Base-by-base conservation (phyloP, 768 basidiomycete genomes). In the Leccinum ochraceum region DNA sequence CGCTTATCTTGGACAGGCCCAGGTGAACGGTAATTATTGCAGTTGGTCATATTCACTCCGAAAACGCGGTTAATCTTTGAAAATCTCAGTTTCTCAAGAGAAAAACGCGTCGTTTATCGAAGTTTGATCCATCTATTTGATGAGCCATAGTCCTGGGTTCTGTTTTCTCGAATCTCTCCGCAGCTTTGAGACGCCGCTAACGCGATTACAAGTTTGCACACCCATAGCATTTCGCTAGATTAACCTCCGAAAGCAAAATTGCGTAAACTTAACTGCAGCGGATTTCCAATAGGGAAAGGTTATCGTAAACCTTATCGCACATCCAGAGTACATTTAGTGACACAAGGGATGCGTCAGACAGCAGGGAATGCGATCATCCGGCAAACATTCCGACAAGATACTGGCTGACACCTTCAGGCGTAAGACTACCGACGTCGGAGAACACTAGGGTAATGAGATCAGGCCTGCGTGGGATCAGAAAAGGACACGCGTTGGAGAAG, bases 371-470 rank as follows among this genome's bases (percentile, higher is more conserved):
- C 55, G 55, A 49, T 78, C 70, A 89, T 66, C 86, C 90, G 63
- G 90, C 88, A 78, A 93, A 96, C 88, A 95, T 94, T 65, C 92
- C 94, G 60, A 97, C 95, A 49, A 97, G 82, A 73, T 95, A 95
- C 74, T 95, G 94, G 75, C 92, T 95, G 64, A 97, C 93, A 60
- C 92, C 91, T 76, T 93, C 91, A 34, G 95, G 94, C 22, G 93
- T 94, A 63, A 95, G 80, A 67, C 92, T 92, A 22, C 96, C 96
- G 46, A 98, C 87, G 67, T 98, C 96, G 59, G 92, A 94, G 71
- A 98, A 92, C 39, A 98, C 93, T 39, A 98, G 83, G 37, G 93
- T 90, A 64, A 98, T 96, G 64, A 96, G 78, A 78, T 98, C 94
- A 57, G 95, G 93, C 70, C 91, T 93, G 65, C 50, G 53, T 64